Percentiles rank a stretch among this genome's conserved stretches.
Evolutionary conservation across 2,329 filamentous ascomycete species (phyloP).

Genomic region (Cytospora chrysosperma): DNA sequence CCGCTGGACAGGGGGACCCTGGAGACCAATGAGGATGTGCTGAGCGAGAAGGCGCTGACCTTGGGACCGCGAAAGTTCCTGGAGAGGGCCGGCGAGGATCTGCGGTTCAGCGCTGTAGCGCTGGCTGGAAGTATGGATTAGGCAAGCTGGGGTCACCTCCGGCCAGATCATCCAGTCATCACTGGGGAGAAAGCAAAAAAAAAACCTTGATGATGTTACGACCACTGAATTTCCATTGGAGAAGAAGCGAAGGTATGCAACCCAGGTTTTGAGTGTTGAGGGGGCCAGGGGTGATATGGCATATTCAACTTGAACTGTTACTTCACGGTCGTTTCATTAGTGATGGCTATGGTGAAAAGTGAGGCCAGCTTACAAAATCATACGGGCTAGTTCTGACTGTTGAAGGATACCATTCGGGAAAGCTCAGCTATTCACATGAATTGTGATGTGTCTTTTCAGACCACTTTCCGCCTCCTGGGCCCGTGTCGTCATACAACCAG

Average conservation of each 20-base stretch:
- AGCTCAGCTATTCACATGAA: not conserved
- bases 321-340: not conserved
- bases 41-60: constrained; percentile 72
- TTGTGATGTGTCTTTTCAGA: not conserved
- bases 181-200: no score
- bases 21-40: constrained; percentile 62
- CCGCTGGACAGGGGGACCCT: constrained; percentile 57
- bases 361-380: not conserved
- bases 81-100: constrained; percentile 53
- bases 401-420: not conserved
- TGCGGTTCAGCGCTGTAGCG: constrained; percentile 60
- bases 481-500: not conserved
- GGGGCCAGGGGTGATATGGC: not conserved
- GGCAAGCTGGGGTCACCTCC: no score
- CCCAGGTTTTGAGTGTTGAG: not conserved
- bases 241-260: not conserved
- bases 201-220: not conserved
- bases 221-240: not conserved
- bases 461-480: no score
- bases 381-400: not conserved
- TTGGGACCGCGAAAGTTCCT: constrained; percentile 63
- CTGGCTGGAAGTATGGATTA: constrained; percentile 52
- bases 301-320: not conserved
- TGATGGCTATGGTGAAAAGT: not conserved
- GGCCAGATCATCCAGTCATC: no score